Evolutionary conservation across 176 grass and related monocot species (phyloP), one percentile per base, ranked within the genome.

Genomic region (Phyllostachys edulis): DNA sequence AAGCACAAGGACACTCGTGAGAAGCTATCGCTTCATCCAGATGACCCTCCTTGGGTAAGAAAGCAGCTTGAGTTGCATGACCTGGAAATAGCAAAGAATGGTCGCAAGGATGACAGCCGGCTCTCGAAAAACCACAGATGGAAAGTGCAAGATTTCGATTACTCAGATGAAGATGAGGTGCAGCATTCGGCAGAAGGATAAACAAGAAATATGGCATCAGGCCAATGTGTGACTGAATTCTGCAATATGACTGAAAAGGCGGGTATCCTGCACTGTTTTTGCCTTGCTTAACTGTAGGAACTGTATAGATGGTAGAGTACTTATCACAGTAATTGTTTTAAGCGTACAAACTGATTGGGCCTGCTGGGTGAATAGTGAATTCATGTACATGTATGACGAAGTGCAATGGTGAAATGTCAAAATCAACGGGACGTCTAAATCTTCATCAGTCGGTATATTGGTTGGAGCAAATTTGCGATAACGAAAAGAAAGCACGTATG

Each of bases 21-120:
- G 54, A 42, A 67, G 39, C 36, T 91, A 51, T 80, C 89, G 87
- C 80, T 94, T 63, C 78, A 1, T 57, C 52, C 76, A 34, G 68
- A 94, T 13, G 92, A 94, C 36, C 92, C 92, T 85, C 89, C 84
- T 69, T 94, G 87, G 92, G 78, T 94, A 75, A 80, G 18, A 82
- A 89, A 78, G 55, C 89, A 94, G 10, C 84, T 94, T 77, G 37
- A 89, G 23, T 73, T 91, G 66, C 73, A 54, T 67, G 84, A 91
- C 63, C 66, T 67, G n/a, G 66, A 85, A 54, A 61, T 71, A 56
- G 57, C 46, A 60, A 34, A 69, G 64, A 89, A 40, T 68, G 57
- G 56, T 14, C 69, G 6, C 23, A 84, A 36, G 46, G 74, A 70
- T 63, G 37, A 11, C 21, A 14, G 23, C 57, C 37, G 40, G 27